A percentile compares a stretch with the other conserved stretches of the same genome.
These are phyloP conservation scores for Linnemannia elongata DNA, from an alignment of 192 early-diverging fungal genomes.

Conservation along the genomic window DNA sequence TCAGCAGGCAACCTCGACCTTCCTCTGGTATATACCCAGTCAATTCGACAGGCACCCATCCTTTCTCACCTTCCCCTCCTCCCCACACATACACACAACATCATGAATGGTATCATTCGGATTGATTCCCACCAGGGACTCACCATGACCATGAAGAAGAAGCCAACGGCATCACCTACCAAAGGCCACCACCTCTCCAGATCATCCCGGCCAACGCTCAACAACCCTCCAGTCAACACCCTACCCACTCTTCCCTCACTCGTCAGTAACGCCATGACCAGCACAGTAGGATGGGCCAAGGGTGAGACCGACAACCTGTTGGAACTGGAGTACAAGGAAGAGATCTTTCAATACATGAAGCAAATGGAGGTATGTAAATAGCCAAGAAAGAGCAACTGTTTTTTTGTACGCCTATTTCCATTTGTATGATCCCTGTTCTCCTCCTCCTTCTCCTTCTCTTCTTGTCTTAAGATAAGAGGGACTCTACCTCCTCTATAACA, in stretches of 20 bases:
- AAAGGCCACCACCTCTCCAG: slow-evolving; percentile 33
- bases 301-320: slow-evolving; percentile 47
- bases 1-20: background rate
- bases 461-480: background rate
- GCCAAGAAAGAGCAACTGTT: background rate
- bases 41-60: background rate
- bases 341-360: slow-evolving; percentile 59
- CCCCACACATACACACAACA: slow-evolving; percentile 13
- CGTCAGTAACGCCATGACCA: slow-evolving; percentile 55
- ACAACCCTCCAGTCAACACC: slow-evolving; percentile 12
- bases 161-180: slow-evolving; percentile 23
- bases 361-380: slow-evolving; percentile 53
- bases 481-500: background rate
- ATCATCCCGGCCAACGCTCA: slow-evolving; percentile 26
- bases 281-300: slow-evolving; percentile 45
- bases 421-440: background rate
- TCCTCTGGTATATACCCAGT: background rate
- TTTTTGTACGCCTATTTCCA: background rate
- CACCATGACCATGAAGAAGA: slow-evolving; percentile 45
- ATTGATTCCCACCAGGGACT: slow-evolving; percentile 54
- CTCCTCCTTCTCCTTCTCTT: background rate
- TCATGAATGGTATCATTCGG: slow-evolving; percentile 52
- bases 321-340: slow-evolving; percentile 55
- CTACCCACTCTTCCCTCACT: slow-evolving; percentile 26
- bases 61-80: background rate